Percentiles rank a stretch among this genome's conserved stretches.
Conservation (phyloP, 306 rosid species). For the Fragaria vesca region DNA sequence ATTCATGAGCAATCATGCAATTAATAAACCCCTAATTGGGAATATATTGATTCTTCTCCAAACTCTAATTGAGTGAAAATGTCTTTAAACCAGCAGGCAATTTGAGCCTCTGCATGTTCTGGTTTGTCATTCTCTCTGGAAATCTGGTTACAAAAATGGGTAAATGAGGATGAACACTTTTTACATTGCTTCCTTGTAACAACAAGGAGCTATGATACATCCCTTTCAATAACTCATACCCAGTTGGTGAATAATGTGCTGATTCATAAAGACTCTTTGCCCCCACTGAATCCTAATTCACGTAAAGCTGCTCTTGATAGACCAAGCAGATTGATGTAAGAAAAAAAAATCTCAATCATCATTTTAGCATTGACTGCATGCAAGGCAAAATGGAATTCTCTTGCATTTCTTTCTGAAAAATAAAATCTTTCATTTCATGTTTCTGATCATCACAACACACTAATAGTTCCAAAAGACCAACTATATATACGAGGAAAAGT, state of each 20-base stretch:
- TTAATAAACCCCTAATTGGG: not conserved
- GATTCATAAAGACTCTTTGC: constrained; percentile 14
- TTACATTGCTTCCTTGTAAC: constrained; percentile 28
- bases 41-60: not conserved
- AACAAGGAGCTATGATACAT: constrained; percentile 10
- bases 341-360: not conserved
- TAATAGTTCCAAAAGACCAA: not conserved
- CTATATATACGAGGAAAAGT: not conserved
- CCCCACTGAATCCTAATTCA: not conserved
- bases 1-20: not conserved
- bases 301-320: constrained; percentile 2
- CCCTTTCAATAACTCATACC: constrained; percentile 28
- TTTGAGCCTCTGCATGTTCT: not conserved
- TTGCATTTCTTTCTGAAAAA: not conserved
- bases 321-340: constrained; percentile 1
- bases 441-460: not conserved
- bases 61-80: not conserved
- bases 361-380: not conserved
- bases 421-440: no score
- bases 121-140: not conserved
- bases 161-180: constrained; percentile 10
- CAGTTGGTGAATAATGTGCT: constrained; percentile 25
- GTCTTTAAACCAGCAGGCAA: not conserved
- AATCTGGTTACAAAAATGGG: not conserved
- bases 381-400: not conserved